Evolutionary conservation across 108 stramenopile species (phyloP).

Genomic region (Mediolabrus comicus): DNA sequence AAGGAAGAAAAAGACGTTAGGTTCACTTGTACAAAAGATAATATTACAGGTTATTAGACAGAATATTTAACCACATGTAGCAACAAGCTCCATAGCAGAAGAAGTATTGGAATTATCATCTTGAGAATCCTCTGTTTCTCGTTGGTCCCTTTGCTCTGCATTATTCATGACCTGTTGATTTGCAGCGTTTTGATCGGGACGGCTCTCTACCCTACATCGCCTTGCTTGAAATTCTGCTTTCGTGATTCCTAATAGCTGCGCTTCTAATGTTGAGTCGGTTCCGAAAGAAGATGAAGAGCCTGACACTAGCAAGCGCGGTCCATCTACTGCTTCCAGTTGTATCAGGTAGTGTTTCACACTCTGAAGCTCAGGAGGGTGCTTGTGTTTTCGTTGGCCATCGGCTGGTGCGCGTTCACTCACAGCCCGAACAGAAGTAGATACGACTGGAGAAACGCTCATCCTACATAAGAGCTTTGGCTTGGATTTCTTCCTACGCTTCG

Average conservation of each 20-base stretch:
- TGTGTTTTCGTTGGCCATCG: conserved; percentile 44
- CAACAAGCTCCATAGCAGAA: conserved; percentile 20
- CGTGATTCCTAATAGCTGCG: conserved; percentile 40
- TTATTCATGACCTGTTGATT: not conserved
- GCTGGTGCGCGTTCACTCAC: conserved; percentile 4
- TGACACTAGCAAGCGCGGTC: conserved; percentile 6
- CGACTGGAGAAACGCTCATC: conserved; percentile 54
- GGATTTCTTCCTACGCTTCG: conserved; percentile 45
- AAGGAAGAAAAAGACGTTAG: conserved; percentile 6
- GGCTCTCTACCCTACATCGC: conserved; percentile 15
- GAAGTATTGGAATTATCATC: conserved; percentile 27
- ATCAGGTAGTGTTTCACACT: conserved; percentile 64
- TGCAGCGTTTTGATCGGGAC: not conserved
- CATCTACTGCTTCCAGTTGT: conserved; percentile 48
- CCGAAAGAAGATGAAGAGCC: conserved; percentile 32
- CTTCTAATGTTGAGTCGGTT: conserved; percentile 50
- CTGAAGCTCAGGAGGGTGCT: conserved; percentile 8
- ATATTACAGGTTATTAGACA: too few species aligned
- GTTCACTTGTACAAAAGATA: not conserved
- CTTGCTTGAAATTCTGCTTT: conserved; percentile 31
- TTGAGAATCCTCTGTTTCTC: conserved; percentile 11
- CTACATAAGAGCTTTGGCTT: conserved; percentile 38
- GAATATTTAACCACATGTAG: conserved; percentile 21
- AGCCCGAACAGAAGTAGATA: conserved; percentile 35
- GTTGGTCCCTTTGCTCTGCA: not conserved